Evolutionary conservation across 306 rosid species (phyloP).

Genomic region (Pyrus betulifolia): DNA sequence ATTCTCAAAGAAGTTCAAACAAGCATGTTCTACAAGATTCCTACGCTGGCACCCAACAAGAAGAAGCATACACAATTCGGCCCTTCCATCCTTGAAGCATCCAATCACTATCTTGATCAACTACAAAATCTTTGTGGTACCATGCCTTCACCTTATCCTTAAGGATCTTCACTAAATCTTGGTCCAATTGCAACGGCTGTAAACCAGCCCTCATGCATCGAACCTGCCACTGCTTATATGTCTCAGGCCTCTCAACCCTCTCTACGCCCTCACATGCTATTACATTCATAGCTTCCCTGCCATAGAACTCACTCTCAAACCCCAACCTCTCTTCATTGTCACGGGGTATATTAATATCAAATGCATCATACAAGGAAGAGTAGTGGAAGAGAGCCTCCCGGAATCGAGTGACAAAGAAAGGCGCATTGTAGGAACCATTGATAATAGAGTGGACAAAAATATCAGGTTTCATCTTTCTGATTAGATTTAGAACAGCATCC

Average conservation of each 20-base stretch:
- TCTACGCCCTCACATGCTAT: constrained; percentile 59
- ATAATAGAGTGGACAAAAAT: constrained; percentile 37
- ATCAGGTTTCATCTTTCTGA: constrained; percentile 61
- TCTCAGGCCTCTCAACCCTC: constrained; percentile 61
- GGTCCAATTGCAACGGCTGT: constrained; percentile 35
- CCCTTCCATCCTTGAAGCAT: constrained; percentile 78
- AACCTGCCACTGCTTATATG: constrained; percentile 64
- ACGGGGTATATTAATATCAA: constrained; percentile 30
- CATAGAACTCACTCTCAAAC: constrained; percentile 53
- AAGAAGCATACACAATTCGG: constrained; percentile 40
- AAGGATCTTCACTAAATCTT: constrained; percentile 13
- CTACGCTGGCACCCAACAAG: constrained; percentile 66
- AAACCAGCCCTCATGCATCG: constrained; percentile 39
- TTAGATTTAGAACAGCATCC: constrained; percentile 50
- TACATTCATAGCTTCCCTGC: constrained; percentile 45
- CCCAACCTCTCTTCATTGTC: constrained; percentile 40
- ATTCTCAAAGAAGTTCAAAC: background rate
- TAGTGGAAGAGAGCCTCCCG: constrained; percentile 53
- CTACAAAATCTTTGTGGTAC: constrained; percentile 39
- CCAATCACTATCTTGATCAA: constrained; percentile 46
- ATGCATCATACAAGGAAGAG: constrained; percentile 45
- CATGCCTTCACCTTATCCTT: constrained; percentile 25
- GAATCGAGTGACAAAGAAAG: constrained; percentile 66
- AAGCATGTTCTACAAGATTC: background rate
- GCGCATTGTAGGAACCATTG: constrained; percentile 72